These are phyloP conservation scores for Clavariopsis aquatica DNA, from an alignment of 495 filamentous ascomycete genomes.

Conservation along the genomic window DNA sequence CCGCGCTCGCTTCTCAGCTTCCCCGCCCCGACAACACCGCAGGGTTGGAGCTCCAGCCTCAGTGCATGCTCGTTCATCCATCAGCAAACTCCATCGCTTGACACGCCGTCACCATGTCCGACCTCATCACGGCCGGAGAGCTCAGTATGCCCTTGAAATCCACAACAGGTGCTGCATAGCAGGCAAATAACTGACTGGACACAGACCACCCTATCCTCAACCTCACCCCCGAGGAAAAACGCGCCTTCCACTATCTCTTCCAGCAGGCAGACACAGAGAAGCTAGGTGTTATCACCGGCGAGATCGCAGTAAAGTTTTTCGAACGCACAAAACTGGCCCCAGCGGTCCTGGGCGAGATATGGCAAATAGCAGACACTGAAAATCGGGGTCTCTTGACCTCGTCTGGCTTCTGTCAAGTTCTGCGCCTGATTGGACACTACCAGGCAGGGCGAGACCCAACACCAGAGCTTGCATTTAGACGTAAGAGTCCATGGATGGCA, in stretches of 20 bases:
- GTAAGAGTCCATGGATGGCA: constrained; percentile 47
- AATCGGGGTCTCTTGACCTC: constrained; percentile 92
- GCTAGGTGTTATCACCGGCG: constrained; percentile 92
- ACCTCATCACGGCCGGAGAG: constrained; percentile 27
- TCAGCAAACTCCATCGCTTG: constrained; percentile 26
- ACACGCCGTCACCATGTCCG: constrained; percentile 30
- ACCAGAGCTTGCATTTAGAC: constrained; percentile 70
- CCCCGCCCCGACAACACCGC: constrained; percentile 32
- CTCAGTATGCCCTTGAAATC: constrained; percentile 26
- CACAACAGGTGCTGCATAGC: background rate
- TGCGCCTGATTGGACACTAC: constrained; percentile 93
- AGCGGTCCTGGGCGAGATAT: constrained; percentile 91
- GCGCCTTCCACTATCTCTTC: constrained; percentile 88
- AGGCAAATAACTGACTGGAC: constrained; percentile 19
- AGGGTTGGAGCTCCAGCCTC: constrained; percentile 36
- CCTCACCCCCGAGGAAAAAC: constrained; percentile 88
- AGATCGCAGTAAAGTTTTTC: constrained; percentile 96
- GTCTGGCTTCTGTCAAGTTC: constrained; percentile 83
- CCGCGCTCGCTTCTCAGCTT: constrained; percentile 21
- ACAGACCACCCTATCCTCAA: constrained; percentile 67
- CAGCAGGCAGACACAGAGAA: constrained; percentile 82
- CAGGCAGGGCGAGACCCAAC: constrained; percentile 81
- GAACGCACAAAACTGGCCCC: constrained; percentile 89
- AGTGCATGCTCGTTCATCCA: constrained; percentile 34
- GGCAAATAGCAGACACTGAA: constrained; percentile 97